Base-by-base conservation (phyloP, 1,284 basidiomycete genomes). In the Austroboletus niveus region DNA sequence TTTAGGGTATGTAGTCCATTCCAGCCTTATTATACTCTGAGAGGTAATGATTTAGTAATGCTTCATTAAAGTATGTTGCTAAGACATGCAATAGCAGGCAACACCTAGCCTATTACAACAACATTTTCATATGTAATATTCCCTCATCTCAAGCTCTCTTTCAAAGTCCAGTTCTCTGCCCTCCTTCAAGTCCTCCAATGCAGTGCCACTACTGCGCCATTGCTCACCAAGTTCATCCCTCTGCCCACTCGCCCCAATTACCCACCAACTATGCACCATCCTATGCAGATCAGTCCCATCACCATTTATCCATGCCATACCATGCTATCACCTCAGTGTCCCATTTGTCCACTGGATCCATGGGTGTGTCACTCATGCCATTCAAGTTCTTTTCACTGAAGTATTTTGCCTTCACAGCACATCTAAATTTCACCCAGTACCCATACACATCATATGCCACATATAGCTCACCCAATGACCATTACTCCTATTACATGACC, bases 1-100 rank as follows among this genome's bases (percentile, higher is more conserved):
- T 17, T 17, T 17, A 17, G 53, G 49, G 66, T 67, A 60, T 65
- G 64, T 51, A 53, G 48, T 51, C 61, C 61, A 64, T 57, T 63
- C 63, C 66, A 63, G 64, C 51, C 43, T 57, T 67, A 64, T 62
- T 61, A 57, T 64, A 58, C 59, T 60, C 53, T 54, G 39, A 62
- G 58, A 71, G 60, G 69, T 67, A 67, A 67, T 67, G 57, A 71
- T 67, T 71, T 68, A 68, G 65, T 67, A 67, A 67, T 68, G 40
- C 47, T 39, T 68, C 69, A 71, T 67, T 67, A 67, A 67, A 69
- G 65, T 69, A 67, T 69, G 57, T 64, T 69, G 64, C 66, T 64
- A 71, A 62, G 64, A 68, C 68, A 69, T 66, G 51, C 58, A 43
- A 55, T 68, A 60, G 59, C 64, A 70, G 67, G 62, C 68, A 63